phyloP scores from a whole-genome alignment of 306 rosid species.

The Prunus armeniaca region DNA sequence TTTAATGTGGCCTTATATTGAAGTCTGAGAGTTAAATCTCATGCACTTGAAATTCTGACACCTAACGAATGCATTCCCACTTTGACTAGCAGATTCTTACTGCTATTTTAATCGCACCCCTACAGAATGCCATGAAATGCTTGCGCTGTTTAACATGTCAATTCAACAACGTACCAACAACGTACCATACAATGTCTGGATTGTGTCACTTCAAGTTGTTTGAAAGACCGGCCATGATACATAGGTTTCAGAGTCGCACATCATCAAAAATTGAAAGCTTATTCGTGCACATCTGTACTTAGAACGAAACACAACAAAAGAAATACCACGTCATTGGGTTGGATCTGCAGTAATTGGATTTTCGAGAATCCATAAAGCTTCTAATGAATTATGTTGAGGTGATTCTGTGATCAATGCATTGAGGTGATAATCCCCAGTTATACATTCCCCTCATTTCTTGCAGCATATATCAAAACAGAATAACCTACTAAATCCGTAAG shows the following conservation, averaged over 20 bases:
- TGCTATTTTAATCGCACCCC: constrained; percentile 48
- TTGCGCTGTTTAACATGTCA: constrained; percentile 84
- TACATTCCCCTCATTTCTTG: neutral
- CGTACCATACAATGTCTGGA: constrained; percentile 85
- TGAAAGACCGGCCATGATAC: constrained; percentile 32
- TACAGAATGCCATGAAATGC: constrained; percentile 67
- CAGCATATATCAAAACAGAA: neutral
- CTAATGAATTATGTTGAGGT: constrained; percentile 35
- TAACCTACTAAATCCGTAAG: neutral
- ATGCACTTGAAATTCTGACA: neutral
- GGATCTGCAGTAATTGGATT: constrained; percentile 35
- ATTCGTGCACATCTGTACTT: neutral
- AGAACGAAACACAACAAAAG: neutral
- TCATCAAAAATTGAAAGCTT: constrained; percentile 17
- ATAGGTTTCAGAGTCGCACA: neutral
- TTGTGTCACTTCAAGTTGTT: constrained; percentile 46
- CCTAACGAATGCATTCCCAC: neutral
- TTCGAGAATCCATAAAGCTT: constrained; percentile 36
- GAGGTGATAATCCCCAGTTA: neutral
- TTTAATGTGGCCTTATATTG: too few relatives aligned
- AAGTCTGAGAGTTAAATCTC: neutral
- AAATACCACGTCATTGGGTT: constrained; percentile 44
- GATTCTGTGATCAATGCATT: constrained; percentile 35
- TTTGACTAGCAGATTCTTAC: constrained; percentile 38
- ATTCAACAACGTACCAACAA: constrained; percentile 73